Conservation (phyloP, 164 flowering plant species). For the Kalanchoe fedtschenkoi region DNA sequence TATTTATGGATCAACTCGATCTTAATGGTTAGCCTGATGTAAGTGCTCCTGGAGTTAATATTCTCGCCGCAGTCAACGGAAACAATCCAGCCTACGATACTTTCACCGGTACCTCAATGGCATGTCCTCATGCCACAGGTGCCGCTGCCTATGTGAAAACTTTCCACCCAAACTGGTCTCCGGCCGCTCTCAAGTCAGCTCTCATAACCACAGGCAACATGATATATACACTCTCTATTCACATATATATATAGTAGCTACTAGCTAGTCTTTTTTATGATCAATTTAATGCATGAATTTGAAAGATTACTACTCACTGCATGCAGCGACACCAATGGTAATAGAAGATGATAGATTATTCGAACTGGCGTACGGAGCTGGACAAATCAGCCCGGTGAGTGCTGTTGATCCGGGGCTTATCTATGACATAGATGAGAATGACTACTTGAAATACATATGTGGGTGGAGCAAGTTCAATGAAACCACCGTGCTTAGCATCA, state of each 20-base stretch:
- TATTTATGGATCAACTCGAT: too few relatives aligned
- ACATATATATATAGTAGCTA: too few relatives aligned
- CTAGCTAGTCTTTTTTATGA: too few relatives aligned
- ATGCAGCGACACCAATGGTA: neutral
- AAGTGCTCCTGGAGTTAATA: too few relatives aligned
- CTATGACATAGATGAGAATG: constrained; percentile 21
- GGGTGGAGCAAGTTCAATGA: constrained; percentile 11
- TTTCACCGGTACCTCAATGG: constrained; percentile 27
- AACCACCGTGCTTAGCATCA: neutral
- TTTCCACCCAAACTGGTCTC: constrained; percentile 34
- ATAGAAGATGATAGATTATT: neutral
- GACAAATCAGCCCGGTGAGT: constrained; percentile 32
- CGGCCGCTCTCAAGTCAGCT: constrained; percentile 29
- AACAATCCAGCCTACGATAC: too few relatives aligned
- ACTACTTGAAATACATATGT: constrained; percentile 35
- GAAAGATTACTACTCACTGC: neutral
- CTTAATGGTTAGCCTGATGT: too few relatives aligned
- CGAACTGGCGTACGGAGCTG: constrained; percentile 46
- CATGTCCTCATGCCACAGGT: constrained; percentile 30
- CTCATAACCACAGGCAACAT: constrained; percentile 31
- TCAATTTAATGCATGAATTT: too few relatives aligned
- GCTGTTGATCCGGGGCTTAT: constrained; percentile 47
- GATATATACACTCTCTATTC: too few relatives aligned
- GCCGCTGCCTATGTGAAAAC: constrained; percentile 32
- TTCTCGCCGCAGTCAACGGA: too few relatives aligned